Percentiles rank a stretch among this genome's conserved stretches.
phyloP scores from a whole-genome alignment of 345 rosid species.

The Eucalyptus dawsonii region DNA sequence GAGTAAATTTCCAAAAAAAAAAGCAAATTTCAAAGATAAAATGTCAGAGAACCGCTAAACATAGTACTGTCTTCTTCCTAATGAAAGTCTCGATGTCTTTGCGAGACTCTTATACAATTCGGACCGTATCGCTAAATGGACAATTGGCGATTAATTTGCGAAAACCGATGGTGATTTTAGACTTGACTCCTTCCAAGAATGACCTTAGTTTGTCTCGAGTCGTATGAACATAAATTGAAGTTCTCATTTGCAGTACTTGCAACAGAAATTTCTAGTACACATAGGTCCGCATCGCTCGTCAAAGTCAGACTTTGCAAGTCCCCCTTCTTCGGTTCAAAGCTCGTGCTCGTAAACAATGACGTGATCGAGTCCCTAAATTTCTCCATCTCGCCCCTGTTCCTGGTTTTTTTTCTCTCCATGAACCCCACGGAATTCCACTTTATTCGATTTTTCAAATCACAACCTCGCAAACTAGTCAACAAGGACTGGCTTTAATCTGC shows the following conservation, averaged over 20 bases:
- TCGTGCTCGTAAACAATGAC: background rate
- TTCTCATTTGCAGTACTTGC: background rate
- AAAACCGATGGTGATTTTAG: background rate
- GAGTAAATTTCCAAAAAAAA: background rate
- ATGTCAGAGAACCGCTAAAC: background rate
- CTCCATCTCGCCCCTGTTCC: background rate
- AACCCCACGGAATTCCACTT: background rate
- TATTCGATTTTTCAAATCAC: background rate
- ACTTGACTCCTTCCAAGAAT: background rate
- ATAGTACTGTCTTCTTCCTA: too few species aligned
- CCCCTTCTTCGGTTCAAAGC: background rate
- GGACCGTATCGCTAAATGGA: background rate
- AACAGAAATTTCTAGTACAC: background rate
- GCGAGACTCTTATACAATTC: background rate
- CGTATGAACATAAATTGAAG: background rate
- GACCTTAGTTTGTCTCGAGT: background rate
- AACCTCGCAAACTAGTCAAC: background rate
- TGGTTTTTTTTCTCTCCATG: background rate
- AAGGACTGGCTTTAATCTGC: background rate
- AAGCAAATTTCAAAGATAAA: background rate
- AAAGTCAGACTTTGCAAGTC: background rate
- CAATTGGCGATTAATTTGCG: background rate
- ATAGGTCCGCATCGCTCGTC: background rate
- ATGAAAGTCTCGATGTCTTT: background rate
- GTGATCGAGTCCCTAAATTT: background rate